A percentile compares a stretch with the other conserved stretches of the same genome.
These are phyloP conservation scores for Citrullus colocynthis DNA, from an alignment of 306 rosid species.

Conservation along the genomic window DNA sequence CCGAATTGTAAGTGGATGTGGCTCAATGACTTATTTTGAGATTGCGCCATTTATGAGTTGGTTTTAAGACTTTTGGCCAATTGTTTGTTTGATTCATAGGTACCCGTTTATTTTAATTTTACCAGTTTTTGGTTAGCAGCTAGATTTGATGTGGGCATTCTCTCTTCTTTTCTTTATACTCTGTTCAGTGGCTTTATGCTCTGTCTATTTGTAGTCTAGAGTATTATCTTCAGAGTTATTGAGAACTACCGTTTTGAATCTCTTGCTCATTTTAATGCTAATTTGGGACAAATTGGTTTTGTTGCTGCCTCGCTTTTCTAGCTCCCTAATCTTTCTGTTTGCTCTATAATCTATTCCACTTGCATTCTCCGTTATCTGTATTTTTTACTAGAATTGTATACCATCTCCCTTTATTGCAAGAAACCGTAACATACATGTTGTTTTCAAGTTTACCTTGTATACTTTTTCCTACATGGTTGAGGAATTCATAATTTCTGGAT, in stretches of 20 bases:
- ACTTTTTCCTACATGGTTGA: not conserved
- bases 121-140: not conserved
- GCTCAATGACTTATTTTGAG: not conserved
- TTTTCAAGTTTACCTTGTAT: not conserved
- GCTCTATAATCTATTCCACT: not conserved
- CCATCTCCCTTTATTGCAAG: not conserved
- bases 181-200: not conserved
- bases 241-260: not conserved
- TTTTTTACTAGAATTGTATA: not conserved
- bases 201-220: not conserved
- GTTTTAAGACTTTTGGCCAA: not conserved
- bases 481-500: not conserved
- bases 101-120: not conserved
- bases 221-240: not conserved
- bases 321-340: not conserved
- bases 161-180: not conserved
- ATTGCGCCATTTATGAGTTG: not conserved
- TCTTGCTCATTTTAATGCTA: not conserved
- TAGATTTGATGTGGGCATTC: not conserved
- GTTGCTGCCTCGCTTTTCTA: not conserved
- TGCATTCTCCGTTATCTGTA: not conserved
- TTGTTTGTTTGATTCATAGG: not conserved
- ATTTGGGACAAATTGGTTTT: not conserved
- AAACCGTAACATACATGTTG: not conserved
- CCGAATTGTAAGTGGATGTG: constrained; percentile 61